These are phyloP conservation scores for Colletotrichum tofieldiae DNA, from an alignment of 2,329 filamentous ascomycete species.

Conservation along the genomic window DNA sequence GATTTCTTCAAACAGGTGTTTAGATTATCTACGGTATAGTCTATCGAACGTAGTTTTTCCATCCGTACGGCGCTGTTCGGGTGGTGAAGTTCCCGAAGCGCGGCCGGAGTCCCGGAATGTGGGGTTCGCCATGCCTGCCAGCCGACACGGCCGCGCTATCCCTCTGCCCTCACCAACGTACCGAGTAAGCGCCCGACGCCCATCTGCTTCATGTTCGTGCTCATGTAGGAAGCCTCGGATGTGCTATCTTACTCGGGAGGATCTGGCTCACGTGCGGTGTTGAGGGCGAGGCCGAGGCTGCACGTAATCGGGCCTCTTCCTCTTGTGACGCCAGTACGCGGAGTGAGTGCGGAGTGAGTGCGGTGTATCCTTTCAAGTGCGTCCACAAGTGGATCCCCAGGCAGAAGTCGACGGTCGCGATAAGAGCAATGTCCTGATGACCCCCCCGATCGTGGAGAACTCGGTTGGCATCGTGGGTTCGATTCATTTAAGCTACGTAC, in stretches of 20 bases:
- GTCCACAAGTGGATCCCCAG: neutral
- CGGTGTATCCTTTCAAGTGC: neutral
- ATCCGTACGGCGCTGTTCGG: neutral
- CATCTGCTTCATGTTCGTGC: neutral
- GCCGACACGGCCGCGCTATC: neutral
- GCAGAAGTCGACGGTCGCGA: neutral
- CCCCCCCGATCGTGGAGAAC: neutral
- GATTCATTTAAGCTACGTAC: neutral
- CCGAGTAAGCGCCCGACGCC: neutral
- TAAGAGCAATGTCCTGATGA: neutral
- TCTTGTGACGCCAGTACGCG: neutral
- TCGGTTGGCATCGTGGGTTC: neutral
- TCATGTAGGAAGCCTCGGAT: neutral
- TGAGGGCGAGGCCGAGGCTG: neutral
- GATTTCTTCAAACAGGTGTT: fast-evolving
- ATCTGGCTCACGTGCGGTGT: neutral
- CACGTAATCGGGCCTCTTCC: neutral
- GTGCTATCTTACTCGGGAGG: neutral
- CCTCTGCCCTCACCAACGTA: neutral
- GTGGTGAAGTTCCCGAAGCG: too few species aligned
- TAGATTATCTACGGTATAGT: neutral
- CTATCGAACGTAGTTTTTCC: neutral
- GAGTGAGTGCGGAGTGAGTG: neutral
- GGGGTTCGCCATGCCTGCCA: neutral
- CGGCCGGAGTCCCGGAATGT: neutral